Conservation (phyloP, 1,139 yeast species). For the Candida tunisiensis region DNA sequence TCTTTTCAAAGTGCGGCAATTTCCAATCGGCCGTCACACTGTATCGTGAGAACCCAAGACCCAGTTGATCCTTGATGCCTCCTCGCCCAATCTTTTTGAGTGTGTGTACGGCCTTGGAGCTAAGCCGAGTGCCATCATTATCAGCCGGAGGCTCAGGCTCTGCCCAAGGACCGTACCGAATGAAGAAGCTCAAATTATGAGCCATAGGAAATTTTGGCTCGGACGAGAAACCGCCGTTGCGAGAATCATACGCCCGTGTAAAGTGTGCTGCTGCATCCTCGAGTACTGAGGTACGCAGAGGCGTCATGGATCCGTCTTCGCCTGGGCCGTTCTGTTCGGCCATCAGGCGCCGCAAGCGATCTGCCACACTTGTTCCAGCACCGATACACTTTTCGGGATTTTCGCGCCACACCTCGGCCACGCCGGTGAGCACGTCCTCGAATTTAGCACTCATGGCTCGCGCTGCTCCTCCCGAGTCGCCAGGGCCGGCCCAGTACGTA, state of each 20-base stretch:
- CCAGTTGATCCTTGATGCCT: constrained; percentile 23
- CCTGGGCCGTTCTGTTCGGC: constrained; percentile 12
- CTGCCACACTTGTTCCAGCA: constrained; percentile 10
- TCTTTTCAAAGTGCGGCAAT: constrained; percentile 24
- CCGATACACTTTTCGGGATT: constrained; percentile 10
- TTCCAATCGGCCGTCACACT: constrained; percentile 25
- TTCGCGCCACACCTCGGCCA: constrained; percentile 14
- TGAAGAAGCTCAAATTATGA: constrained; percentile 15
- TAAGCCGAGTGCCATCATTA: too few species aligned
- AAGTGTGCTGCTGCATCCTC: constrained; percentile 14
- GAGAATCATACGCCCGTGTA: constrained; percentile 11
- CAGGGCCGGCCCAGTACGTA: constrained; percentile 23
- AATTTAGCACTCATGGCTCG: constrained; percentile 7
- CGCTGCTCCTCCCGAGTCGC: constrained; percentile 4
- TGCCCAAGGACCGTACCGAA: constrained; percentile 8
- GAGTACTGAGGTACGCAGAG: constrained; percentile 4
- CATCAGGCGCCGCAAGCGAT: constrained; percentile 10
- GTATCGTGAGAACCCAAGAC: constrained; percentile 22
- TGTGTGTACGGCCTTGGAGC: constrained; percentile 13
- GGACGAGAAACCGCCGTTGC: constrained; percentile 18
- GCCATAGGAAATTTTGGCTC: constrained; percentile 24
- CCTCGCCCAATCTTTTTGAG: constrained; percentile 17
- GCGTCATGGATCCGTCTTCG: constrained; percentile 4
- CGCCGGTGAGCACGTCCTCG: constrained; percentile 13
- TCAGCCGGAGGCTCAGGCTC: constrained; percentile 2